Base-by-base conservation (phyloP, 2,329 filamentous ascomycete genomes). In the Penicillium aurantiogriseum region DNA sequence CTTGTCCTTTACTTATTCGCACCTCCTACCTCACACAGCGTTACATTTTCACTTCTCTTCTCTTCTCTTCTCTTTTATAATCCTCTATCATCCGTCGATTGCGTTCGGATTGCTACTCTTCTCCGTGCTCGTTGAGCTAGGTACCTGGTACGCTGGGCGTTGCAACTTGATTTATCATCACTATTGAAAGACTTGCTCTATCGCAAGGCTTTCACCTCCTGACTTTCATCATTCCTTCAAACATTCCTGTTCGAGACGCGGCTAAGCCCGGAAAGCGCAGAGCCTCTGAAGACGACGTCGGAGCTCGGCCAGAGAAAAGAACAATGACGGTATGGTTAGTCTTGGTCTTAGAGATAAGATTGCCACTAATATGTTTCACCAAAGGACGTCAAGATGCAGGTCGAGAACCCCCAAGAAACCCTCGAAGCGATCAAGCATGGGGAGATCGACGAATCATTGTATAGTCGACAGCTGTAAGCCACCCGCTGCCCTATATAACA, bases 381-480 rank as follows among this genome's bases (percentile, higher is more conserved):
- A 15, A 40, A 83, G 78, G 81, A 83, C 76, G 66, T 70, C 69
- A 83, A 80, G 62, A 87, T 87, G 85, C 82, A 87, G 69, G 77
- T 87, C 67, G 84, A 87, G 70, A 81, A 79, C 64, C 80, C 82
- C 62, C 77, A 81, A 62, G 80, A 82, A 64, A 82, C 81, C 49
- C 80, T 83, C 59, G 82, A 85, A 74, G 79, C 83, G 77, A 80
- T 86, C 66, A 86, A 86, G 69, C 79, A 83, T 67, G 84, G 83
- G 65, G 85, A 87, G 66, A 88, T 88, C 66, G 85, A 88, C 67
- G 85, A 88, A 74, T 86, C 84, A 40, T 76, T 88, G 54, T 88
- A 88, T 77, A 87, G 85, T 72, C 78, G 85, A 65, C 85, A 88
- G 77, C 82, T 88, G 72, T 78, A 63, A 69, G 75, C 66, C 15